These are phyloP conservation scores for Amanita inopinata DNA, from an alignment of 768 basidiomycete genomes.

Conservation along the genomic window DNA sequence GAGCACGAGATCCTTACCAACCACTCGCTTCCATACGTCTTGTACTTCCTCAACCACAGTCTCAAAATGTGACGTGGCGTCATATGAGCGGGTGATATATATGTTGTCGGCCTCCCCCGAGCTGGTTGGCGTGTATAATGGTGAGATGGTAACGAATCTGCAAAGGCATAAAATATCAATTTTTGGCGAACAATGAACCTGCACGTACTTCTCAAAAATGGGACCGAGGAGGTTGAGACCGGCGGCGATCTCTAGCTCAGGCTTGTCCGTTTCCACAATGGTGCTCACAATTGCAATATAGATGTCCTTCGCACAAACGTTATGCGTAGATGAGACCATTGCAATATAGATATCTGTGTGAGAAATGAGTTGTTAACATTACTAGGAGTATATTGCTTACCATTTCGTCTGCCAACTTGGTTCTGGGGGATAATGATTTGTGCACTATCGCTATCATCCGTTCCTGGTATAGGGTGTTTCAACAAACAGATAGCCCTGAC, in stretches of 20 bases:
- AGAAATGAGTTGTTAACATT: conserved; percentile 1
- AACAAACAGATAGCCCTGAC: conserved; percentile 95
- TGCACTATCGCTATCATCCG: conserved; percentile 88
- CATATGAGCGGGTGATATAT: conserved; percentile 96
- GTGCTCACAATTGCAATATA: conserved; percentile 98
- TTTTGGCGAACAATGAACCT: not conserved
- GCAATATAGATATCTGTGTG: conserved; percentile 93
- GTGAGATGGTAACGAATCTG: conserved; percentile 85
- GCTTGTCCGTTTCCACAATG: conserved; percentile 89
- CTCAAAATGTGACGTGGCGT: conserved; percentile 98
- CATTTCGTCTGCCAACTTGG: conserved; percentile 88
- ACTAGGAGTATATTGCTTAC: conserved; percentile 32
- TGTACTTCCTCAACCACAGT: conserved; percentile 96
- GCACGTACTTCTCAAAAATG: conserved; percentile 83
- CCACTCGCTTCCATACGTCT: conserved; percentile 89
- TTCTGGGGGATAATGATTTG: conserved; percentile 99
- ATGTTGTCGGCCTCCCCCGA: conserved; percentile 80
- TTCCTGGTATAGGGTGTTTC: conserved; percentile 97
- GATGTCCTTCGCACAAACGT: conserved; percentile 92
- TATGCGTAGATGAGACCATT: conserved; percentile 93
- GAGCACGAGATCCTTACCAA: conserved; percentile 67
- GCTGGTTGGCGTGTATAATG: conserved; percentile 83
- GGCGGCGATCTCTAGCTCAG: conserved; percentile 87
- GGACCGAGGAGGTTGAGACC: conserved; percentile 87
- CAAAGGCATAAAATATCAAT: conserved; percentile 6